Conservation (phyloP, 768 basidiomycete genomes). For the Phlebiopsis flavidoalba region DNA sequence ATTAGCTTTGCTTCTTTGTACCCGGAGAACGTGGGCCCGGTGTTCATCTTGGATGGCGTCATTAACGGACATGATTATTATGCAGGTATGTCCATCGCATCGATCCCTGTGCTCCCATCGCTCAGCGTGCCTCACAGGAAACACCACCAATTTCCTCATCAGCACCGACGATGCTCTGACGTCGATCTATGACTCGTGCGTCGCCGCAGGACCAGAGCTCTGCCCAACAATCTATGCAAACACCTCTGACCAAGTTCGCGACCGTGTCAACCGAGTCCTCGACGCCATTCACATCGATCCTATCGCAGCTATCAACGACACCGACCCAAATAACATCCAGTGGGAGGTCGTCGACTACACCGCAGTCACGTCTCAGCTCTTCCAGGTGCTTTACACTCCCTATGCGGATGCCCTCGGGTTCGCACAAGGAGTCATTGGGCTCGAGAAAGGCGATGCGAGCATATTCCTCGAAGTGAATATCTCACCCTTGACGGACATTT, state of each 20-base stretch:
- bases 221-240: constrained; percentile 22
- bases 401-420: neutral
- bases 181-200: constrained; percentile 17
- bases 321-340: neutral
- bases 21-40: constrained; percentile 27
- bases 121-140: neutral
- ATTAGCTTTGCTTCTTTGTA: constrained; percentile 27
- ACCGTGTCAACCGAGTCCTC: constrained; percentile 9
- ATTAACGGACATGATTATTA: constrained; percentile 16
- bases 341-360: constrained; percentile 10
- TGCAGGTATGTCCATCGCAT: constrained; percentile 7
- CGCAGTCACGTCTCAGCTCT: neutral
- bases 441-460: constrained; percentile 1
- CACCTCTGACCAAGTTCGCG: constrained; percentile 14
- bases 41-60: constrained; percentile 26
- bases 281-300: constrained; percentile 1
- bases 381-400: constrained; percentile 3
- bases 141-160: constrained; percentile 10
- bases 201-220: constrained; percentile 17
- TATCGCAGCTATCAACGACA: neutral
- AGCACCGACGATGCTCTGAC: constrained; percentile 14
- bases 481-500: neutral
- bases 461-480: neutral
- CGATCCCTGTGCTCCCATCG: neutral
- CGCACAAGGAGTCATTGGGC: neutral